A percentile compares a stretch with the other conserved stretches of the same genome.
Evolutionary conservation across 1,284 basidiomycete genomes (phyloP).

Genomic region (Coniferiporia weirii): DNA sequence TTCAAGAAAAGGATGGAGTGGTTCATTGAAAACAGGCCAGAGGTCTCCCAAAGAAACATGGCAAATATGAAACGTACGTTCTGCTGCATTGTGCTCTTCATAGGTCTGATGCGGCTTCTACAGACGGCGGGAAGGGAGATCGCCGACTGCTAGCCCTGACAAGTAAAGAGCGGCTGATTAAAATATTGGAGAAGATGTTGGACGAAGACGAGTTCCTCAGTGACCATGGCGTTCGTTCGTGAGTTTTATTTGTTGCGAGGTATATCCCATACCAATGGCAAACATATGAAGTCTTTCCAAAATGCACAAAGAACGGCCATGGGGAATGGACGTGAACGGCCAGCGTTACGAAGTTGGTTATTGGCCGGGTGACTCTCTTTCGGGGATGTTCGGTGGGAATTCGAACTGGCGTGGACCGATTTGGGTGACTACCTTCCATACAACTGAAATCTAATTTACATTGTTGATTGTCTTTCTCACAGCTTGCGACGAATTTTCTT

Average conservation of each 20-base stretch:
- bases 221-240: conserved; percentile 94
- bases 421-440: conserved; percentile 40
- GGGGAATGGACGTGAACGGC: conserved; percentile 91
- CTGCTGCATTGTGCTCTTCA: not conserved
- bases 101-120: not conserved
- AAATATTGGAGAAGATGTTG: conserved; percentile 93
- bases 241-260: conserved; percentile 28
- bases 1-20: conserved; percentile 99
- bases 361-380: conserved; percentile 96
- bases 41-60: conserved; percentile 86
- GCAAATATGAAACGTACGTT: conserved; percentile 86
- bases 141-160: conserved; percentile 87
- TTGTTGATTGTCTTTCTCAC: conserved; percentile 28
- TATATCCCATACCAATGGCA: not conserved
- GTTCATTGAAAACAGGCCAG: conserved; percentile 92
- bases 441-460: not conserved
- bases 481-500: conserved; percentile 94
- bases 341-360: conserved; percentile 90
- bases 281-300: conserved; percentile 64
- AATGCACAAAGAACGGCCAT: conserved; percentile 87
- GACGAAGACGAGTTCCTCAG: conserved; percentile 96
- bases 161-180: conserved; percentile 83
- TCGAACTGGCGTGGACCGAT: conserved; percentile 93
- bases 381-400: conserved; percentile 98
- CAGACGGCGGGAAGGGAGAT: conserved; percentile 78